Base-by-base conservation (phyloP, 768 basidiomycete species). In the Pleurotus salmoneostramineus region DNA sequence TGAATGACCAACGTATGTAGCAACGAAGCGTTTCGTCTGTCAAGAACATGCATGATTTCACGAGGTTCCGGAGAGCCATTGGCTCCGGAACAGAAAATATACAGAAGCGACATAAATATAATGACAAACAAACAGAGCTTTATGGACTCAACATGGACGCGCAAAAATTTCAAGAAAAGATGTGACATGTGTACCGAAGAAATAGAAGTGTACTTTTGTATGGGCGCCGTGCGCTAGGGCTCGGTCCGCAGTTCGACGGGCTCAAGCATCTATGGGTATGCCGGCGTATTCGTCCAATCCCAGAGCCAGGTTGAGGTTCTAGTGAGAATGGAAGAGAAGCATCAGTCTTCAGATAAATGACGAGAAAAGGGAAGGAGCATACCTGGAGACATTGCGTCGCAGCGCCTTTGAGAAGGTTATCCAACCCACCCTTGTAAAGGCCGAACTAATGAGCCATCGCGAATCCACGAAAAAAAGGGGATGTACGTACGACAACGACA, bases 351-450 rank as follows among this genome's bases (percentile, higher is more conserved):
- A 52, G 21, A 50, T 33, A 1, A 32, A 21, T 21, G 14, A 12
- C 56, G 27, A n/a, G 58, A 47, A 58, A 31, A 56, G 40, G 44
- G 46, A 34, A 42, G 35, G 10, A 40, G 73, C 86, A 15, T 51
- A 93, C 92, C 81, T 96, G 95, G 61, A 99, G 69, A 71, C 96
- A 98, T 71, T 99, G 97, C n/a, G 96, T 98, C 14, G 97, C 97
- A 50, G 97, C 97, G 5, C 97, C 97, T 72, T 99, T 99, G 61
- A 99, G 78, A 57, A 99, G 74, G 74, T 99, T 99, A 69, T 99
- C 97, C 65, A 99, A 73, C 0, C 95, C 95, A 50, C 93, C 96
- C 92, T 93, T 60, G 34, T 3, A 43, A 47, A 56, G 34, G 34
- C 57, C 40, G 52, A 36, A 11, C 37, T 57, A 8, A 42, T 48